Percentiles rank a stretch among this genome's conserved stretches.
Conservation (phyloP, 805 yeast species). For the Scheffersomyces lignosus region DNA sequence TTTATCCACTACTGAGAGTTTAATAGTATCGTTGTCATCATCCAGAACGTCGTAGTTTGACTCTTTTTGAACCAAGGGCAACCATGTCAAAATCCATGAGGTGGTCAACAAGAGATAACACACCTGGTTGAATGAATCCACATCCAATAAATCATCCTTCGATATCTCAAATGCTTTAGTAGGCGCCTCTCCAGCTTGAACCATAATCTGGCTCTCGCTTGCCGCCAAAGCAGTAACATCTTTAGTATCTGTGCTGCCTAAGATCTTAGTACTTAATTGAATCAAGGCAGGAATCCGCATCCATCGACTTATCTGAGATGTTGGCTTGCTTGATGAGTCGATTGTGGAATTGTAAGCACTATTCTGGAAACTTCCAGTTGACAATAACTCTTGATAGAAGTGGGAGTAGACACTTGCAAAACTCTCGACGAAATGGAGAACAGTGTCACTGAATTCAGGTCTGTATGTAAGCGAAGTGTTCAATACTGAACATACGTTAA, state of each 20-base stretch:
- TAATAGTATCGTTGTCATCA: slow-evolving; percentile 13
- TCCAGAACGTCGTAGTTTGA: slow-evolving; percentile 26
- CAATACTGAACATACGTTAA: slow-evolving; percentile 49
- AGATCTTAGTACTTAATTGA: slow-evolving; percentile 15
- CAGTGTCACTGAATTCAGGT: slow-evolving; percentile 50
- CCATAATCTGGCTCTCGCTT: slow-evolving; percentile 29
- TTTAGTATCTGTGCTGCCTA: slow-evolving; percentile 9
- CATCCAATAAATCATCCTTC: slow-evolving; percentile 56
- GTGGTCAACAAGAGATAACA: slow-evolving; percentile 55
- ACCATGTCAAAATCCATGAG: slow-evolving; percentile 59
- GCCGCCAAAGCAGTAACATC: slow-evolving; percentile 12
- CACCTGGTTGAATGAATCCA: slow-evolving; percentile 49
- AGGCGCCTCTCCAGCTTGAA: slow-evolving; percentile 15
- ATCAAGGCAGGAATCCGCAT: slow-evolving; percentile 31
- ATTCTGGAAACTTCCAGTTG: slow-evolving; percentile 21
- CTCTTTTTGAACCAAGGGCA: slow-evolving; percentile 51
- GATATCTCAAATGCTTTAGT: slow-evolving; percentile 30
- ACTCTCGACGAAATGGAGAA: slow-evolving; percentile 38
- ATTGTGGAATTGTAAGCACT: slow-evolving; percentile 2
- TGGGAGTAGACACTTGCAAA: slow-evolving; percentile 31
- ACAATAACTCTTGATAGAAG: slow-evolving; percentile 38
- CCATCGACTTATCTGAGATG: slow-evolving; percentile 32
- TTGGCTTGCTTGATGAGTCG: slow-evolving; percentile 13
- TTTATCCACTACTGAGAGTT: slow-evolving; percentile 28
- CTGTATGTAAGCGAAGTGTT: slow-evolving; percentile 64